Evolutionary conservation across 176 grass and related monocot species (phyloP).

Genomic region (Themeda triandra): DNA sequence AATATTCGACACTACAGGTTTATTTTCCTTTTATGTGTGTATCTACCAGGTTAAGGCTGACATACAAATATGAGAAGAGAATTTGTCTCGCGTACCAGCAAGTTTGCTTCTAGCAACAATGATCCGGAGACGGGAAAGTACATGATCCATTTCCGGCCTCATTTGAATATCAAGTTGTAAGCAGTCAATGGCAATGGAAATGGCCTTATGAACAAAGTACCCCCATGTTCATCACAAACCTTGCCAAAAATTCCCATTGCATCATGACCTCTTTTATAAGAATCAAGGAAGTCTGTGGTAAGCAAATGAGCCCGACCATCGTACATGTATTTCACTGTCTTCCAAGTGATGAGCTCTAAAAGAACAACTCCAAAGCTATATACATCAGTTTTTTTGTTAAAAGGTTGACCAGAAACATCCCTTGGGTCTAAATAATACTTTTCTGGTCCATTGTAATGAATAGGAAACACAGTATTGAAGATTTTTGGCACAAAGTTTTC

Average conservation of each 20-base stretch:
- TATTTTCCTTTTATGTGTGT: background rate
- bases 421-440: background rate
- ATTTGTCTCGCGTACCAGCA: background rate
- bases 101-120: background rate
- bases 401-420: background rate
- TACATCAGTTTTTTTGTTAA: background rate
- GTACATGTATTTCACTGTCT: background rate
- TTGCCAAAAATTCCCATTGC: background rate
- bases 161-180: background rate
- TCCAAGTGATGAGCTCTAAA: conserved; percentile 8
- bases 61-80: no score
- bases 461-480: background rate
- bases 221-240: background rate
- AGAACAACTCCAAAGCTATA: conserved; percentile 17
- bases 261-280: background rate
- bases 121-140: background rate
- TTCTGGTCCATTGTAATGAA: background rate
- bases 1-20: background rate
- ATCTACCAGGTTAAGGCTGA: background rate
- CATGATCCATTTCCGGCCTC: background rate
- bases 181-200: background rate
- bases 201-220: background rate
- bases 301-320: background rate
- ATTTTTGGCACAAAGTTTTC: background rate
- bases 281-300: background rate